Conservation (phyloP, 192 early-diverging fungal genomes). For the Funneliformis mosseae region DNA sequence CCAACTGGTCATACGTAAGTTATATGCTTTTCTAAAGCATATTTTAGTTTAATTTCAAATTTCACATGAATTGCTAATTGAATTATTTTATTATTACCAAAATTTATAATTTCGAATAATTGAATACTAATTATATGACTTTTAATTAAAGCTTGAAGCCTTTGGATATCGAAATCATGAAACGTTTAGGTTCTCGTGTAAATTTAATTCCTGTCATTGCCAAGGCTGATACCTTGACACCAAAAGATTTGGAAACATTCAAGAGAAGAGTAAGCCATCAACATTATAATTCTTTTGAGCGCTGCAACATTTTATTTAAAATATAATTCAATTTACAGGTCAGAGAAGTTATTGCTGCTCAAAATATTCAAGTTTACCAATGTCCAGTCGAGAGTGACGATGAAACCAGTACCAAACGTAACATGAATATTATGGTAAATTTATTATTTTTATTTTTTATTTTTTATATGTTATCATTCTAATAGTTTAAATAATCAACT, state of each 20-base stretch:
- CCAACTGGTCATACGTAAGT: conserved; percentile 92
- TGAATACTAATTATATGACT: not conserved
- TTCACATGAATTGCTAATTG: too few species aligned
- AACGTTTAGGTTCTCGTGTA: conserved; percentile 91
- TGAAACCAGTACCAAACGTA: conserved; percentile 73
- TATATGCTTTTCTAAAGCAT: not conserved
- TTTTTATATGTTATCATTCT: conserved; percentile 2
- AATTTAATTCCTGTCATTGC: conserved; percentile 98
- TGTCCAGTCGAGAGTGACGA: conserved; percentile 92
- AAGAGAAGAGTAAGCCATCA: conserved; percentile 80
- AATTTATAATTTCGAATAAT: not conserved
- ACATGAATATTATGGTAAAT: conserved; percentile 80
- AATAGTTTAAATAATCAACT: conserved; percentile 9
- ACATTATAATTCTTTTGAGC: not conserved
- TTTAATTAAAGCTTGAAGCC: conserved; percentile 66
- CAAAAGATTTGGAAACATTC: conserved; percentile 86
- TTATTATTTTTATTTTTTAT: conserved; percentile 21
- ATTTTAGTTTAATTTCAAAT: not conserved
- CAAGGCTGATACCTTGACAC: conserved; percentile 97
- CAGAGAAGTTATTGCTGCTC: conserved; percentile 86
- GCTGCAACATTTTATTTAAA: not conserved
- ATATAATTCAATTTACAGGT: conserved; percentile 51
- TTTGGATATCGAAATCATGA: conserved; percentile 98
- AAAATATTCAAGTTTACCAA: conserved; percentile 90
- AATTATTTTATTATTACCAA: not conserved